These are phyloP conservation scores for Dioscorea cayenensis DNA, from an alignment of 116 monocot species.

Conservation along the genomic window DNA sequence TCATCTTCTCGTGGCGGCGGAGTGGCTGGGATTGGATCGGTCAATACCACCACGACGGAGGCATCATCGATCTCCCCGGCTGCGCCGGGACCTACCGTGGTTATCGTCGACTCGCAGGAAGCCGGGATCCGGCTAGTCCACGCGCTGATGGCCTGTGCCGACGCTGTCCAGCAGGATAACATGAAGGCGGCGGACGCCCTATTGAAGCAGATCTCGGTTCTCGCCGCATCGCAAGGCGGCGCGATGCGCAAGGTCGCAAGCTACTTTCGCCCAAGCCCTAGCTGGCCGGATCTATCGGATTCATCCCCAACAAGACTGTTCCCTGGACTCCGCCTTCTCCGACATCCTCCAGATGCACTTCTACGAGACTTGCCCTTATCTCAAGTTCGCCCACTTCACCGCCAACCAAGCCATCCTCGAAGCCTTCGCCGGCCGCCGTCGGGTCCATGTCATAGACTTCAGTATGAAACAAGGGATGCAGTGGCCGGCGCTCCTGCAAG, in stretches of 20 bases:
- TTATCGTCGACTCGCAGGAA: constrained; percentile 55
- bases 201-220: constrained; percentile 57
- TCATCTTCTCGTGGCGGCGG: constrained; percentile 25
- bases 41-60: not conserved
- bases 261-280: constrained; percentile 73
- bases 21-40: not conserved
- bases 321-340: constrained; percentile 41
- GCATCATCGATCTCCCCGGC: constrained; percentile 1
- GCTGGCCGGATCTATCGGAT: constrained; percentile 56
- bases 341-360: constrained; percentile 65
- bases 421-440: constrained; percentile 42
- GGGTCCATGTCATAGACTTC: constrained; percentile 62
- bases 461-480: constrained; percentile 62
- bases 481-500: constrained; percentile 72
- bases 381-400: constrained; percentile 82
- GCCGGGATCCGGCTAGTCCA: constrained; percentile 62
- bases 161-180: constrained; percentile 70
- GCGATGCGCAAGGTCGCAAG: constrained; percentile 81
- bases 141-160: constrained; percentile 56
- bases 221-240: constrained; percentile 66
- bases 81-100: constrained; percentile 6
- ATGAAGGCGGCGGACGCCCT: constrained; percentile 51
- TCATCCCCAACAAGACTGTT: constrained; percentile 14
- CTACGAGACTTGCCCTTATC: constrained; percentile 68
- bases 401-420: constrained; percentile 77